Conservation (phyloP, 2,329 filamentous ascomycete genomes). For the Karstenula rhodostoma region DNA sequence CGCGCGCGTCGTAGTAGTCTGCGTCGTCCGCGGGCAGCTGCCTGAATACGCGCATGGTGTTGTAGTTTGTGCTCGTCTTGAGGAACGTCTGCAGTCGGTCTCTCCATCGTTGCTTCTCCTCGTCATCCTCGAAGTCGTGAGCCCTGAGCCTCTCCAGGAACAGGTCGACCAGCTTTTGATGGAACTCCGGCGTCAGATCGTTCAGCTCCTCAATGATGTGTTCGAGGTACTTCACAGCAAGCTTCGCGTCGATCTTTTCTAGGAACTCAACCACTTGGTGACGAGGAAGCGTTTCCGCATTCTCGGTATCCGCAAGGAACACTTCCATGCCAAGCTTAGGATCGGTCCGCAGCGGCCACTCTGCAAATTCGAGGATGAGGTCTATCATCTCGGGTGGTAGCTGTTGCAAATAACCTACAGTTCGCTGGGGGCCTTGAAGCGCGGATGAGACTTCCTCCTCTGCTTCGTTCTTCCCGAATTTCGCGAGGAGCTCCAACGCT, state of each 20-base stretch:
- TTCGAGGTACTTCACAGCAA: constrained; percentile 86
- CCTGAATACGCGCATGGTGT: constrained; percentile 77
- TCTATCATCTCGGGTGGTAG: constrained; percentile 88
- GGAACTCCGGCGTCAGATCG: constrained; percentile 84
- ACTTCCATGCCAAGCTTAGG: constrained; percentile 86
- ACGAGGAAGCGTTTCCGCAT: constrained; percentile 87
- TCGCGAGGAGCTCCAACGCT: constrained; percentile 80
- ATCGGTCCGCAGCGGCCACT: constrained; percentile 81
- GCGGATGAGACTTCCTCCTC: constrained; percentile 57
- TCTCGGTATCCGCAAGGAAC: constrained; percentile 91
- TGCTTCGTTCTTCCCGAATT: constrained; percentile 72
- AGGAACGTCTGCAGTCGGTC: constrained; percentile 77
- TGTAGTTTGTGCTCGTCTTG: constrained; percentile 79
- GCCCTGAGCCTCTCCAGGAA: constrained; percentile 65
- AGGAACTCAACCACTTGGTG: constrained; percentile 79
- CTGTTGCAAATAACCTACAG: constrained; percentile 88
- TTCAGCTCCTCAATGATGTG: constrained; percentile 89
- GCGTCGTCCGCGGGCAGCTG: constrained; percentile 84
- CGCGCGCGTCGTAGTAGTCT: constrained; percentile 86
- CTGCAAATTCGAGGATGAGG: constrained; percentile 87
- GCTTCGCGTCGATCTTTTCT: constrained; percentile 69
- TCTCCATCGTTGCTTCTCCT: constrained; percentile 60
- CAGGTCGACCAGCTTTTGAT: constrained; percentile 81
- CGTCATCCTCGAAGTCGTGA: constrained; percentile 42
- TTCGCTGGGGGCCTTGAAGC: constrained; percentile 82